Base-by-base conservation (phyloP, 2,329 filamentous ascomycete species). In the Sphaceloma murrayae region DNA sequence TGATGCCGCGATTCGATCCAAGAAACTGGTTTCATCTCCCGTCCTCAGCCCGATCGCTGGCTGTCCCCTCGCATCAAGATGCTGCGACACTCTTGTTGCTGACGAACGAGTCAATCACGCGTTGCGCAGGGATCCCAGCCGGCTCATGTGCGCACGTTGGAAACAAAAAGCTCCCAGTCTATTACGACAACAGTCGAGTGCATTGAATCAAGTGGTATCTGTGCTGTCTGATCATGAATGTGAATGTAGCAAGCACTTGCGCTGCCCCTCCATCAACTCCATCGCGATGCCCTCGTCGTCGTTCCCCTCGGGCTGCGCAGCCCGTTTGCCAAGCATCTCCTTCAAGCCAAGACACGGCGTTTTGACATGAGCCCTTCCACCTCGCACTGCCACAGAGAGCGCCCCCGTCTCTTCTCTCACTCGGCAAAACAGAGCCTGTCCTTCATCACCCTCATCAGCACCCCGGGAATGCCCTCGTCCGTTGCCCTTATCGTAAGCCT, bases 401-500 rank as follows among this genome's bases (percentile, higher is more conserved):
- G 11, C 24, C 24, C 6, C 24, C 24, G 11, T 11, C 24, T 7
- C 7, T 33, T 22, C 40, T 22, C n/a, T 33, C n/a, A 43, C 17
- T 53, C 42, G n/a, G 42, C 42, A n/a, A 73, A 68, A 5, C 81
- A 72, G 36, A 96, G 70, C 49, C 82, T 76, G 51, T 89, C 84
- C 58, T 93, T 83, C 86, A 98, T 94, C 47, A 84, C 67, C 62
- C 85, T 88, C 56, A 91, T 68, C 46, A 98, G 62, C 14, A 89
- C 73, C 1, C 77, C 73, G 5, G 91, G 87, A 0, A 98, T 85
- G 22, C 72, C 76, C 58, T 96, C 91, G 57, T 96, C 89, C 1
- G 91, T 98, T 4, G 89, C 91, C 50, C 91, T 77, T 54, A 98
- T 82, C 0, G 91, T 98, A 49, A 96, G 72, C 43, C 91, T 88